Evolutionary conservation across 352 stramenopile species (phyloP).

Genomic region (Pythium scleroteichum): DNA sequence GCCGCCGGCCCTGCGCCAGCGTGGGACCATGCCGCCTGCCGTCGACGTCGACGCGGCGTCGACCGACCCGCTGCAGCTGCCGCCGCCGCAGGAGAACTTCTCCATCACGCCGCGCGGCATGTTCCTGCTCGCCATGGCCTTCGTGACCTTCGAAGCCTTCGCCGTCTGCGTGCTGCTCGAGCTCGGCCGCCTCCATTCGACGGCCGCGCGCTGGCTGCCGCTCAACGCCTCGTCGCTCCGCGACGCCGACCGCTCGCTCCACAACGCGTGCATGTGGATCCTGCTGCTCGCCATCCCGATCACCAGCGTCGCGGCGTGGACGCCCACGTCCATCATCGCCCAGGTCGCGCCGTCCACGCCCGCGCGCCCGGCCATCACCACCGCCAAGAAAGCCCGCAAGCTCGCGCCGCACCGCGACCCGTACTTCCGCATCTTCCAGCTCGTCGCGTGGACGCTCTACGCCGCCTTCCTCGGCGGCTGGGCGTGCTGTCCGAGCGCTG

Average conservation of each 20-base stretch:
- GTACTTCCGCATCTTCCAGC: constrained; percentile 75
- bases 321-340: constrained; percentile 50
- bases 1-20: not conserved
- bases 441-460: constrained; percentile 60
- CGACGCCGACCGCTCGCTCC: constrained; percentile 36
- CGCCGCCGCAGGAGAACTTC: constrained; percentile 5
- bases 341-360: constrained; percentile 31
- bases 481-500: constrained; percentile 34
- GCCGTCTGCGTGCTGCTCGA: constrained; percentile 60
- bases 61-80: not conserved
- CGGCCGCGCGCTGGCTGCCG: constrained; percentile 27
- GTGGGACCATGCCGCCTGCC: not conserved
- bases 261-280: constrained; percentile 41
- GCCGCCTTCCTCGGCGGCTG: constrained; percentile 48
- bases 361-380: constrained; percentile 7
- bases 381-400: constrained; percentile 10
- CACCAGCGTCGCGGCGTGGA: constrained; percentile 62
- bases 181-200: constrained; percentile 42
- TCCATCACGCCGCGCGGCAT: constrained; percentile 46
- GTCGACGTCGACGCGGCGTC: not conserved
- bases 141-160: constrained; percentile 66
- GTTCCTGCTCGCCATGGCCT: constrained; percentile 58
- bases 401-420: constrained; percentile 34
- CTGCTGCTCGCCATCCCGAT: constrained; percentile 49
- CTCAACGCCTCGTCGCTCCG: constrained; percentile 30